phyloP scores from a whole-genome alignment of 2,329 filamentous ascomycete species.

The Aspergillus bombycis region DNA sequence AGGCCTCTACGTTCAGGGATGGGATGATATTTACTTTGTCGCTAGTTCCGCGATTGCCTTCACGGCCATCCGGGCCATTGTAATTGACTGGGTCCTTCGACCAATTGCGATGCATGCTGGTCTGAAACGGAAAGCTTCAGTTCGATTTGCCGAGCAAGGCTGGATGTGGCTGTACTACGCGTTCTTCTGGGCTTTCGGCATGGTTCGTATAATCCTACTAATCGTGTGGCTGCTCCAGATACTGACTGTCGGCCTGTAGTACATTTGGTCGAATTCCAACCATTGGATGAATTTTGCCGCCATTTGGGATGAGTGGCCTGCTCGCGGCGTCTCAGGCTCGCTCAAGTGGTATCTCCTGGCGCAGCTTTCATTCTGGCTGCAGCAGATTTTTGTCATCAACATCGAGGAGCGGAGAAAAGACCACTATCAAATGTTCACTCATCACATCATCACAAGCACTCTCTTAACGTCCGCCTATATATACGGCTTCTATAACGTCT shows the following conservation, averaged over 20 bases:
- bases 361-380: slow-evolving; percentile 90
- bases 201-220: slow-evolving; percentile 60
- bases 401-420: slow-evolving; percentile 95
- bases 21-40: slow-evolving; percentile 78
- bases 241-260: slow-evolving; percentile 53
- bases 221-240: neutral
- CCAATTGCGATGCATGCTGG: slow-evolving; percentile 75
- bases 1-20: slow-evolving; percentile 73
- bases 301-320: slow-evolving; percentile 85
- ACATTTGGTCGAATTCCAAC: slow-evolving; percentile 75
- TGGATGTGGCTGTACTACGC: slow-evolving; percentile 87
- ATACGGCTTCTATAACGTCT: slow-evolving; percentile 84
- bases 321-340: slow-evolving; percentile 70
- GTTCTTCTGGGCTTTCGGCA: slow-evolving; percentile 79
- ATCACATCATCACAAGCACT: slow-evolving; percentile 85
- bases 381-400: slow-evolving; percentile 91
- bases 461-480: slow-evolving; percentile 82
- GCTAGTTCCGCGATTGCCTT: slow-evolving; percentile 79
- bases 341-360: slow-evolving; percentile 89
- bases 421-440: slow-evolving; percentile 92
- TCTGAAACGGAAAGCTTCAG: slow-evolving; percentile 75
- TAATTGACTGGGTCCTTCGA: slow-evolving; percentile 84
- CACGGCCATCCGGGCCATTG: slow-evolving; percentile 79
- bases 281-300: slow-evolving; percentile 77
- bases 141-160: slow-evolving; percentile 90